Evolutionary conservation across 768 basidiomycete genomes (phyloP).

Genomic region (Sutorius australiensis): DNA sequence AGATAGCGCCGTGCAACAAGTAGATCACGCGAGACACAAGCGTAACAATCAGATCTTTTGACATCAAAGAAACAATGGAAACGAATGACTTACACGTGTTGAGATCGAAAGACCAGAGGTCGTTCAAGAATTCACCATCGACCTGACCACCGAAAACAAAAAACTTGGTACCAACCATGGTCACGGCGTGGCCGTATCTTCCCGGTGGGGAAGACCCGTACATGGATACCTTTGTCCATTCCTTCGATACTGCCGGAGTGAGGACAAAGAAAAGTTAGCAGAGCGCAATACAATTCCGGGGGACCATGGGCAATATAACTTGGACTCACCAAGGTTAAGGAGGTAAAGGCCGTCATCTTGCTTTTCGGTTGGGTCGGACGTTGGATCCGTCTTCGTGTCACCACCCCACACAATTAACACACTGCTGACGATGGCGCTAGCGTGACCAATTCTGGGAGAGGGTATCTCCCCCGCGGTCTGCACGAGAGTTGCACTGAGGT

Average conservation of each 20-base stretch:
- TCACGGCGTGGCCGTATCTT: conserved; percentile 93
- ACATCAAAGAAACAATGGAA: not conserved
- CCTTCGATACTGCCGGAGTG: conserved; percentile 66
- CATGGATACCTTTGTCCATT: conserved; percentile 89
- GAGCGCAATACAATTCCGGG: not conserved
- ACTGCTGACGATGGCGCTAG: conserved; percentile 91
- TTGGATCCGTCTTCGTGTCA: conserved; percentile 81
- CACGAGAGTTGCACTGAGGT: conserved; percentile 74
- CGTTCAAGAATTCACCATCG: conserved; percentile 90
- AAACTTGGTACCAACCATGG: conserved; percentile 89
- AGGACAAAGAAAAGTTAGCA: conserved; percentile 2
- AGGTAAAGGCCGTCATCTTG: conserved; percentile 94
- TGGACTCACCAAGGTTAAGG: conserved; percentile 81
- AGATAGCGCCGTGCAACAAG: conserved; percentile 2
- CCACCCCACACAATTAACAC: conserved; percentile 98
- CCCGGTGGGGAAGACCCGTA: conserved; percentile 77
- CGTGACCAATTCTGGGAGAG: conserved; percentile 91
- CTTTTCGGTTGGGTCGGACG: conserved; percentile 58
- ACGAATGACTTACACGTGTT: conserved; percentile 68
- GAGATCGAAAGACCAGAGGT: conserved; percentile 94
- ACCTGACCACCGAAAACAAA: conserved; percentile 97
- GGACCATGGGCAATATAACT: not conserved
- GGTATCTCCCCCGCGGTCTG: conserved; percentile 90
- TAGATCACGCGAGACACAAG: not conserved
- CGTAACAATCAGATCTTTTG: not conserved